Base-by-base conservation (phyloP, 2,329 filamentous ascomycete species). In the Neocucurbitaria cava region DNA sequence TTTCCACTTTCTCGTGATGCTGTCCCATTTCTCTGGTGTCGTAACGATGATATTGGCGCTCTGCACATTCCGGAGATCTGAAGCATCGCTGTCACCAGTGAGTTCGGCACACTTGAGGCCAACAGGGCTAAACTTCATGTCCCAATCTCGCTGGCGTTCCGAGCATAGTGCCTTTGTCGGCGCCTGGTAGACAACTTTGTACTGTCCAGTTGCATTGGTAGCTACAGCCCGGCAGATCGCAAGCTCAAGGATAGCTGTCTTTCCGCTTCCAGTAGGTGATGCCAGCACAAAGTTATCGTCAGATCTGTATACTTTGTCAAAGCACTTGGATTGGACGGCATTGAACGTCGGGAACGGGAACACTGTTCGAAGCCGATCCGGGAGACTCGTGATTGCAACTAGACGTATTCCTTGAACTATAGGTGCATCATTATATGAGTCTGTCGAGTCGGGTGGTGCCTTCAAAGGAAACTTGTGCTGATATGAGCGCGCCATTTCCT, bases 21-120 rank as follows among this genome's bases (percentile, higher is more conserved):
- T 94, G 70, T 96, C 91, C 91, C 91, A 96, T 69, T 96, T 96
- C 74, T 96, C 91, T 0, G 92, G 91, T 0, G 91, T 96, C 0
- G 92, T 95, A 58, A 96, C 83, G 61, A 96, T 94, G 59, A 96
- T 90, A 42, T 87, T 88, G 3, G 91, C 91, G 62, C 82, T 85
- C 56, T 91, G 87, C 5, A 94, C 88, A 49, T 83, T 85, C 20
- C 81, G 81, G 54, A 92, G 80, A 61, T 93, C 87, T 5, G 78
- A 76, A 46, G 83, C 80, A 33, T 90, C 87, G 0, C 90, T 93
- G 69, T 96, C 92, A 1, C 92, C 91, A 3, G 92, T 96, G 52
- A 96, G 81, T 71, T 95, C 91, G 3, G 87, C 87, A 69, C 89
- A 91, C 53, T 84, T 80, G 13, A 95, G 76, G 18, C 85, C 86